A percentile compares a stretch with the other conserved stretches of the same genome.
phyloP scores from a whole-genome alignment of 495 filamentous ascomycete genomes.

The Trichoderma erinaceum region DNA sequence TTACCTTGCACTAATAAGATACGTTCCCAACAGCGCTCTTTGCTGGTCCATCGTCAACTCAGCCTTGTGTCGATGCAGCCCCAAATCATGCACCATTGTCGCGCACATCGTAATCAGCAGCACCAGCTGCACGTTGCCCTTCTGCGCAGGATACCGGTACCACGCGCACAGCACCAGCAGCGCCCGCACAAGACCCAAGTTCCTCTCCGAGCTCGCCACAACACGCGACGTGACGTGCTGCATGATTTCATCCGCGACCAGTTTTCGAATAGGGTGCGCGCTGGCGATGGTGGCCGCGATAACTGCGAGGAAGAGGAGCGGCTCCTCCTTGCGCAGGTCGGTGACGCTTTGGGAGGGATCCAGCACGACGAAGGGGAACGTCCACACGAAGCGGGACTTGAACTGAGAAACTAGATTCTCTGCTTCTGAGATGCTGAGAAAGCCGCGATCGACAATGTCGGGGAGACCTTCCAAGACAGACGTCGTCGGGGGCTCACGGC shows the following conservation, averaged over 20 bases:
- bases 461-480: not conserved
- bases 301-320: constrained; percentile 10
- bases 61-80: not conserved
- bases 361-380: constrained; percentile 13
- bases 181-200: not conserved
- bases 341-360: not conserved
- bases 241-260: constrained; percentile 7
- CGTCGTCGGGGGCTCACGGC: not conserved
- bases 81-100: constrained; percentile 2
- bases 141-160: constrained; percentile 4
- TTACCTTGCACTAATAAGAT: not conserved
- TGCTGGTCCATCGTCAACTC: not conserved
- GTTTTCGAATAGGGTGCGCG: not conserved
- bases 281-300: not conserved
- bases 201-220: not conserved
- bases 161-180: constrained; percentile 10
- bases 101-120: not conserved
- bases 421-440: not conserved
- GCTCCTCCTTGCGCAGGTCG: not conserved
- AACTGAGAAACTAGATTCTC: not conserved
- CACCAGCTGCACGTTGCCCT: constrained; percentile 9
- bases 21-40: constrained; percentile 12
- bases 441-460: constrained; percentile 13
- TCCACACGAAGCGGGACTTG: not conserved
- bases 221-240: constrained; percentile 3